Conservation (phyloP, 2,329 filamentous ascomycete species). For the Lachnellula cervina region DNA sequence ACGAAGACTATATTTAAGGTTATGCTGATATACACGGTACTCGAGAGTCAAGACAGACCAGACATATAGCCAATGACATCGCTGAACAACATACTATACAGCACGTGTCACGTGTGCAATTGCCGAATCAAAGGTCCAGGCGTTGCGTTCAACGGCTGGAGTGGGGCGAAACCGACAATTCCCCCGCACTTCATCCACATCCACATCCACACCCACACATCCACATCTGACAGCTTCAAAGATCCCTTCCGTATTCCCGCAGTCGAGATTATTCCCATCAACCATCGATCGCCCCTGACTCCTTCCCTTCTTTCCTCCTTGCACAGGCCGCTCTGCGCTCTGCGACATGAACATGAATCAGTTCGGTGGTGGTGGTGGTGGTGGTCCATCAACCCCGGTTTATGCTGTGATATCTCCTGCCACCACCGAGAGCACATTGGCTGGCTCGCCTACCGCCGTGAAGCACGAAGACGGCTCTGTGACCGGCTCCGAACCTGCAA, state of each 20-base stretch:
- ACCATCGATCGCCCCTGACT: slow-evolving; percentile 9
- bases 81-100: too few species aligned
- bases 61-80: too few species aligned
- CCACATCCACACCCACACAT: neutral
- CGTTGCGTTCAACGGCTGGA: too few species aligned
- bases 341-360: slow-evolving; percentile 14
- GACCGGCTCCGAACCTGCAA: slow-evolving; percentile 15
- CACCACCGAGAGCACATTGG: slow-evolving; percentile 16
- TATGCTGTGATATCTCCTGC: slow-evolving; percentile 20
- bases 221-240: slow-evolving; percentile 1
- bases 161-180: neutral
- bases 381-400: slow-evolving; percentile 14
- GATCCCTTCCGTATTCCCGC: slow-evolving; percentile 21
- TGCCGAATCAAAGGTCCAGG: too few species aligned
- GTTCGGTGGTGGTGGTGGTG: neutral
- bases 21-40: too few species aligned
- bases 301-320: neutral
- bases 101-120: too few species aligned
- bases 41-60: too few species aligned
- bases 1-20: too few species aligned
- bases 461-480: slow-evolving; percentile 12
- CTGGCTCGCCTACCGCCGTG: slow-evolving; percentile 11
- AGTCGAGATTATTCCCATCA: slow-evolving; percentile 29
- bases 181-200: neutral
- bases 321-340: neutral